These are phyloP conservation scores for Nakazawaea wyomingensis DNA, from an alignment of 805 yeast genomes.

Conservation along the genomic window DNA sequence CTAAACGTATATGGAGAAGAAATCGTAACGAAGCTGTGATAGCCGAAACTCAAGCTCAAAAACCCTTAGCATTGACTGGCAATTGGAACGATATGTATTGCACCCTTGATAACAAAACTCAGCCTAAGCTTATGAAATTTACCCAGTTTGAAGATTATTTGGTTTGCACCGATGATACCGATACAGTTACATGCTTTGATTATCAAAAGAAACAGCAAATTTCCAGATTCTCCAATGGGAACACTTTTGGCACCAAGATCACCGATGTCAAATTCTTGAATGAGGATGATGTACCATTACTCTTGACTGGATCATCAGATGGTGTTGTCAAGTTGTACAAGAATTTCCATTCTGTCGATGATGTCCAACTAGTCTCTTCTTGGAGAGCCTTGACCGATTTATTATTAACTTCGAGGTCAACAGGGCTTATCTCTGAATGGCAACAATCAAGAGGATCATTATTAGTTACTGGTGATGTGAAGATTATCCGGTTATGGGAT, in stretches of 20 bases:
- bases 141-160: slow-evolving; percentile 88
- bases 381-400: slow-evolving; percentile 94
- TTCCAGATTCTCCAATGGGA: slow-evolving; percentile 72
- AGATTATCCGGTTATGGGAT: slow-evolving; percentile 90
- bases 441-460: slow-evolving; percentile 92
- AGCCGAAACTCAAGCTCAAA: slow-evolving; percentile 86
- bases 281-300: slow-evolving; percentile 85
- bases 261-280: slow-evolving; percentile 83
- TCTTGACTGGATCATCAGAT: slow-evolving; percentile 87
- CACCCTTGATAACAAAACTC: slow-evolving; percentile 65
- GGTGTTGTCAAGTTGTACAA: slow-evolving; percentile 89
- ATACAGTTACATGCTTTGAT: slow-evolving; percentile 80
- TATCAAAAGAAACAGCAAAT: slow-evolving; percentile 63
- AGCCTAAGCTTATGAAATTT: slow-evolving; percentile 73
- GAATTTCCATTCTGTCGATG: slow-evolving; percentile 54
- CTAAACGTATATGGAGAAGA: slow-evolving; percentile 81
- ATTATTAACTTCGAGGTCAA: slow-evolving; percentile 70
- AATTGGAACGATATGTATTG: slow-evolving; percentile 70
- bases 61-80: slow-evolving; percentile 74
- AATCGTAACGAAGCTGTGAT: slow-evolving; percentile 84
- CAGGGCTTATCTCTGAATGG: slow-evolving; percentile 91
- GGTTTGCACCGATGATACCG: slow-evolving; percentile 77
- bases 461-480: slow-evolving; percentile 91
- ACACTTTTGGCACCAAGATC: slow-evolving; percentile 82
- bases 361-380: slow-evolving; percentile 65